These are phyloP conservation scores for Diaporthe capsici DNA, from an alignment of 2,329 filamentous ascomycete species.

Conservation along the genomic window DNA sequence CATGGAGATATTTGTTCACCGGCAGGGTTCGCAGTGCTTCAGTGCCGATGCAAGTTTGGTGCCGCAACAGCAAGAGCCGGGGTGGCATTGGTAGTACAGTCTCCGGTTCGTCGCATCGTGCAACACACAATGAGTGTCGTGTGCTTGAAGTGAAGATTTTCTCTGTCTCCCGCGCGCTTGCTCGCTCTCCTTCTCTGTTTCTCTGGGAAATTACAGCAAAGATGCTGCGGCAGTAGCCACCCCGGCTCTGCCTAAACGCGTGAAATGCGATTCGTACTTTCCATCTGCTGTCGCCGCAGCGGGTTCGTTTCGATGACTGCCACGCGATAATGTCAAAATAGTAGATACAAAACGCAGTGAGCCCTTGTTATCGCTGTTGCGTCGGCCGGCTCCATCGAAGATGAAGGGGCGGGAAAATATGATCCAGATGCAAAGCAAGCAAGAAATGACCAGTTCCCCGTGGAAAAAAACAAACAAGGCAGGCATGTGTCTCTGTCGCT, in stretches of 20 bases:
- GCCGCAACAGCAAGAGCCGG: neutral
- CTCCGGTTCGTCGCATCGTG: neutral
- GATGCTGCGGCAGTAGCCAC: neutral
- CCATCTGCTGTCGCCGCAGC: neutral
- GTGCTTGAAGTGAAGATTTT: constrained; percentile 4
- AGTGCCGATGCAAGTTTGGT: neutral
- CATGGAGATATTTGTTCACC: neutral
- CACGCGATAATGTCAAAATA: neutral
- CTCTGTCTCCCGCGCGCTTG: neutral
- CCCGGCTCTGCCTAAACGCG: neutral
- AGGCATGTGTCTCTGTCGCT: neutral
- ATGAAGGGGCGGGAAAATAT: neutral
- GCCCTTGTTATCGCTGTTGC: constrained; percentile 24
- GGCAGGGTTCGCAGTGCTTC: too few relatives aligned
- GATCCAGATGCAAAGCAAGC: neutral
- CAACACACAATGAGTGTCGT: neutral
- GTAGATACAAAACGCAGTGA: constrained; percentile 17
- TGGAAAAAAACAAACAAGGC: neutral
- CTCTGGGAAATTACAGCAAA: neutral
- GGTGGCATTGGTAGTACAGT: neutral
- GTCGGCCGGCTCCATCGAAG: neutral
- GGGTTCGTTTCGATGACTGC: neutral
- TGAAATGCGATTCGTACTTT: neutral
- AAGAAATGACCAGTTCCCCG: neutral
- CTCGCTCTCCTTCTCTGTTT: neutral